phyloP scores from a whole-genome alignment of 1,284 basidiomycete species.

The Marasmius fiardii region DNA sequence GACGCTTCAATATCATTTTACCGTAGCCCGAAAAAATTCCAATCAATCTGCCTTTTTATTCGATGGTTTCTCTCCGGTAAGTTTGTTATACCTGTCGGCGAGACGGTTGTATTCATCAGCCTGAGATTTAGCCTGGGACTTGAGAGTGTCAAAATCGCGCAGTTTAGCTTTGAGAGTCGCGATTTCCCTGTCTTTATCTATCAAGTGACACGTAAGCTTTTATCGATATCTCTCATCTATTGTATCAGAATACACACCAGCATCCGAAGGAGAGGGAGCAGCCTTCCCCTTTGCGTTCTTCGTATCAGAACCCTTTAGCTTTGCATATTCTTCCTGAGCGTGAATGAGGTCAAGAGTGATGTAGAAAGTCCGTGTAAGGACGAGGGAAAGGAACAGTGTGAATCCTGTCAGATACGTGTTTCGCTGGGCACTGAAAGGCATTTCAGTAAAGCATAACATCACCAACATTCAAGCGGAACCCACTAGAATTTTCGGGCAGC shows the following conservation, averaged over 20 bases:
- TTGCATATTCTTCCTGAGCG: conserved; percentile 83
- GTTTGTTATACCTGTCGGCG: conserved; percentile 72
- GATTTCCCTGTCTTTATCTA: conserved; percentile 58
- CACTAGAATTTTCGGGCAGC: conserved; percentile 93
- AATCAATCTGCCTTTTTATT: conserved; percentile 36
- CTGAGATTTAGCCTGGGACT: conserved; percentile 80
- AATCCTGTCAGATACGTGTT: conserved; percentile 92
- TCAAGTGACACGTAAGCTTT: background rate
- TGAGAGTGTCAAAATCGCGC: conserved; percentile 76
- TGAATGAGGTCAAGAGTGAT: conserved; percentile 91
- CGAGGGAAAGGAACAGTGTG: conserved; percentile 90
- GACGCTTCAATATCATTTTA: no score
- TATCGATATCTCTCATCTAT: background rate
- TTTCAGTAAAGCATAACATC: background rate
- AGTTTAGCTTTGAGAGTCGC: conserved; percentile 65
- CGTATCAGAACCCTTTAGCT: conserved; percentile 57
- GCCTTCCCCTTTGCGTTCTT: background rate
- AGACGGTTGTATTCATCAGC: conserved; percentile 78
- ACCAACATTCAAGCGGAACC: conserved; percentile 26
- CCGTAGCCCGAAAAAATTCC: no score
- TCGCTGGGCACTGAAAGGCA: conserved; percentile 60
- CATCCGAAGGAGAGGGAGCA: background rate
- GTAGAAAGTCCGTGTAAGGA: conserved; percentile 90
- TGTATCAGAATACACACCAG: background rate
- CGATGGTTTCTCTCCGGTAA: conserved; percentile 53